Evolutionary conservation across 441 rosid species (phyloP).

Genomic region (Pelargonium citronellum): DNA sequence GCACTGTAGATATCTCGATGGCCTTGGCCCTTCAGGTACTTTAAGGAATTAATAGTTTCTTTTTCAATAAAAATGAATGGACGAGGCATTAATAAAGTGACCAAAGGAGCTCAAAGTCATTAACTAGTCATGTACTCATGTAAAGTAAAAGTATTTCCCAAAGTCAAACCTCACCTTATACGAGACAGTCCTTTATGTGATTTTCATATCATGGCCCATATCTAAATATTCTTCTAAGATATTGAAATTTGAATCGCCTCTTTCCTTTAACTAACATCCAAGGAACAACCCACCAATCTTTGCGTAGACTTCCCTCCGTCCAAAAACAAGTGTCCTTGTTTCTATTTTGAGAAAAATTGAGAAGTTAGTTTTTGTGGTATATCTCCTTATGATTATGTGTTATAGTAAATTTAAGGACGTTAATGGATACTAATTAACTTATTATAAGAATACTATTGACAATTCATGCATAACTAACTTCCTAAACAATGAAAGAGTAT

Average conservation of each 20-base stretch:
- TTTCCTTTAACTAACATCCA: conserved; percentile 12
- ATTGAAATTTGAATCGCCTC: conserved; percentile 15
- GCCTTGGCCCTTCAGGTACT: conserved; percentile 84
- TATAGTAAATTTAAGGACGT: no score
- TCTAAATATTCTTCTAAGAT: conserved; percentile 17
- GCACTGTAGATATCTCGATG: conserved; percentile 83
- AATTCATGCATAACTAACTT: no score
- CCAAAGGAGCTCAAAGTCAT: conserved; percentile 13
- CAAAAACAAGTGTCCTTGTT: no score
- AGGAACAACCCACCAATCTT: background rate
- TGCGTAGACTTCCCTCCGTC: no score
- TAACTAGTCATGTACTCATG: no score
- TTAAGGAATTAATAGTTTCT: conserved; percentile 11
- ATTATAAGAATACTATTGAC: no score
- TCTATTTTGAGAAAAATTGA: no score
- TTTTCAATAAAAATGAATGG: conserved; percentile 7
- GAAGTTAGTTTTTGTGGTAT: no score
- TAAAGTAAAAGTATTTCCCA: background rate
- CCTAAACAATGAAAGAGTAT: no score
- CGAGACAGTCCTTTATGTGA: conserved; percentile 14
- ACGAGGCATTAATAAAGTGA: conserved; percentile 25
- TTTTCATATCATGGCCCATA: conserved; percentile 18
- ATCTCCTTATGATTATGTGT: no score
- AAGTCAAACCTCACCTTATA: conserved; percentile 24
- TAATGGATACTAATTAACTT: no score